A percentile compares a stretch with the other conserved stretches of the same genome.
Evolutionary conservation across 345 rosid genomes (phyloP).

Genomic region (Heritiera littoralis): DNA sequence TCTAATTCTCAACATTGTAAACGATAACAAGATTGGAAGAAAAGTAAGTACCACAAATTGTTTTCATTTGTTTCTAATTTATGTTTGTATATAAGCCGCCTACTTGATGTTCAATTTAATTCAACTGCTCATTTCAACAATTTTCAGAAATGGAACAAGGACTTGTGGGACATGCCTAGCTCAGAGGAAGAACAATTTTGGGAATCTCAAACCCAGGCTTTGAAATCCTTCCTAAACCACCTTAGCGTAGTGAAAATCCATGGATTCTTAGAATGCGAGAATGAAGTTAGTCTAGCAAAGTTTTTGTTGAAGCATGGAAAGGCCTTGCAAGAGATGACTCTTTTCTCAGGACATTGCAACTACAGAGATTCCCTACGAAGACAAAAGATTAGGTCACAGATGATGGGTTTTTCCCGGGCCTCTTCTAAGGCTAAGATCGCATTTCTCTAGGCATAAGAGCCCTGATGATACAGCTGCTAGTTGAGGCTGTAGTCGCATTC

Average conservation of each 20-base stretch:
- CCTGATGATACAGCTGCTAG: neutral
- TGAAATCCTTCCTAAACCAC: slow-evolving; percentile 56
- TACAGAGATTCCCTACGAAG: slow-evolving; percentile 56
- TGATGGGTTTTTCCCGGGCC: slow-evolving; percentile 70
- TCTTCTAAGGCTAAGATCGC: slow-evolving; percentile 74
- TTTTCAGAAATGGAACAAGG: slow-evolving; percentile 73
- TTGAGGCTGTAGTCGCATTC: neutral
- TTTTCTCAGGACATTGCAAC: slow-evolving; percentile 49
- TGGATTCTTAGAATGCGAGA: slow-evolving; percentile 75
- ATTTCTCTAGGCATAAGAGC: slow-evolving; percentile 27
- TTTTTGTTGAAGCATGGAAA: slow-evolving; percentile 78
- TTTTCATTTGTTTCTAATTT: neutral
- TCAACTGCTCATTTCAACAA: neutral
- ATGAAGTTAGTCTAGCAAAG: slow-evolving; percentile 71
- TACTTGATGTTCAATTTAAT: neutral
- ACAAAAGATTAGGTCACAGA: slow-evolving; percentile 67
- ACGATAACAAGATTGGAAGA: slow-evolving; percentile 56
- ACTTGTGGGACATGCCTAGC: slow-evolving; percentile 62
- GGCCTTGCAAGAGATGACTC: slow-evolving; percentile 71
- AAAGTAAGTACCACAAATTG: slow-evolving; percentile 39
- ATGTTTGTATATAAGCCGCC: neutral
- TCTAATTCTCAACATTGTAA: slow-evolving; percentile 56
- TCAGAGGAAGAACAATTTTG: slow-evolving; percentile 69
- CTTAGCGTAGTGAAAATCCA: slow-evolving; percentile 67
- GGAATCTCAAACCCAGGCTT: slow-evolving; percentile 53